Percentiles rank a stretch among this genome's conserved stretches.
phyloP scores from a whole-genome alignment of 176 grass and related monocot species.

The Triticum urartu region DNA sequence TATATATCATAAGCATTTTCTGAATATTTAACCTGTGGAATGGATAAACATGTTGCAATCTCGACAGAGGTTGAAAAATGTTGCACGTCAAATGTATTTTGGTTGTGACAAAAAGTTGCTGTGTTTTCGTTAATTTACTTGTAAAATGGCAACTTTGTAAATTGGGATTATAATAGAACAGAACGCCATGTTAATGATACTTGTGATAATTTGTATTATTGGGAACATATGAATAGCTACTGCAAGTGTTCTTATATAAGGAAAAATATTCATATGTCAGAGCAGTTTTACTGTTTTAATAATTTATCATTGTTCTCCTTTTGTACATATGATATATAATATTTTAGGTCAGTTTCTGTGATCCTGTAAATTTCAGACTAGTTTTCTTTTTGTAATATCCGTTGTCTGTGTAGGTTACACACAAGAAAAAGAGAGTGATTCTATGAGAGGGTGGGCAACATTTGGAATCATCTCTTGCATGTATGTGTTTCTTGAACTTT shows the following conservation, averaged over 20 bases:
- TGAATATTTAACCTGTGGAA: background rate
- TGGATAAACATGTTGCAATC: background rate
- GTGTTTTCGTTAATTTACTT: slow-evolving; percentile 15
- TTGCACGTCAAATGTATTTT: background rate
- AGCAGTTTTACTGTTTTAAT: slow-evolving; percentile 4
- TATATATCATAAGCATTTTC: background rate
- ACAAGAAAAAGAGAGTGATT: slow-evolving; percentile 56
- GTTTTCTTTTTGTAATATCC: slow-evolving; percentile 7
- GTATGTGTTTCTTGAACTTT: slow-evolving; percentile 49
- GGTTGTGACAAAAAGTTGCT: slow-evolving; percentile 15
- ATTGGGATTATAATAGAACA: background rate
- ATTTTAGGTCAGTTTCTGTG: background rate
- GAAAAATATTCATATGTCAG: background rate
- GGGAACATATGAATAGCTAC: background rate
- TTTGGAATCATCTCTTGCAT: slow-evolving; percentile 86
- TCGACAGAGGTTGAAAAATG: background rate
- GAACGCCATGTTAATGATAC: background rate
- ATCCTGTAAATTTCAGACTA: background rate
- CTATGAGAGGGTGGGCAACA: slow-evolving; percentile 70
- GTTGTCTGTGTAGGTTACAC: slow-evolving; percentile 46
- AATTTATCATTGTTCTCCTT: background rate
- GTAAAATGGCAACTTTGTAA: background rate
- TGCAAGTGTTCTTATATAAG: background rate
- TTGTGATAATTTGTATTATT: background rate
- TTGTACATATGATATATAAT: slow-evolving; percentile 6